Percentiles rank a stretch among this genome's conserved stretches.
Evolutionary conservation across 805 yeast genomes (phyloP).

Genomic region (Ogataea philodendri): DNA sequence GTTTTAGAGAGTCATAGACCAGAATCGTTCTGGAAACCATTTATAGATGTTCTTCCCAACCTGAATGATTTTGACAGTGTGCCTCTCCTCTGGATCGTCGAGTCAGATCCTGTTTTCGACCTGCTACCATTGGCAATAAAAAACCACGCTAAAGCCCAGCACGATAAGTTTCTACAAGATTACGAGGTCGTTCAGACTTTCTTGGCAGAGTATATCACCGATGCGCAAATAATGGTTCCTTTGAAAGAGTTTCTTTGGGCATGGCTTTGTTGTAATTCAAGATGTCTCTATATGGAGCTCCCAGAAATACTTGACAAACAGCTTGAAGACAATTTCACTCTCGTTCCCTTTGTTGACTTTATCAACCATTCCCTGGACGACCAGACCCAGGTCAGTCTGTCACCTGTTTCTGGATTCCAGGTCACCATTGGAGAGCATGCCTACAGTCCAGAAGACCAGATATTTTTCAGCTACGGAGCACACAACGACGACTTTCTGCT

Average conservation of each 20-base stretch:
- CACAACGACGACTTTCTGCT: slow-evolving; percentile 81
- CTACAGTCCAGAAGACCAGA: slow-evolving; percentile 47
- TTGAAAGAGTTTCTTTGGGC: slow-evolving; percentile 52
- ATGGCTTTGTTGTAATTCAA: slow-evolving; percentile 87
- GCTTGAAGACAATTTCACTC: slow-evolving; percentile 67
- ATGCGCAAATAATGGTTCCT: slow-evolving; percentile 12
- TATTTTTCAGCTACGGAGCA: slow-evolving; percentile 80
- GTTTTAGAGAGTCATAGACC: slow-evolving; percentile 42
- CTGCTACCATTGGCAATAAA: slow-evolving; percentile 45
- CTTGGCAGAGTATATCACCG: slow-evolving; percentile 12
- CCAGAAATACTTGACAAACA: slow-evolving; percentile 42
- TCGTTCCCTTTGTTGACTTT: slow-evolving; percentile 91
- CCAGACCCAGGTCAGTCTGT: slow-evolving; percentile 51
- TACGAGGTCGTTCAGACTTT: slow-evolving; percentile 35
- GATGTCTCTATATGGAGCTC: slow-evolving; percentile 79
- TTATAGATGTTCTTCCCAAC: slow-evolving; percentile 62
- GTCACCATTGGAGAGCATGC: slow-evolving; percentile 40
- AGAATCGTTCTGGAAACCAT: slow-evolving; percentile 64
- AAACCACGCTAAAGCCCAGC: slow-evolving; percentile 42
- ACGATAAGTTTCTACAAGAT: slow-evolving; percentile 45
- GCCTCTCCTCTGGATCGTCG: slow-evolving; percentile 63
- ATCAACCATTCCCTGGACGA: slow-evolving; percentile 64
- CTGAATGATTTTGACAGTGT: slow-evolving; percentile 48
- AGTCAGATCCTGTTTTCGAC: slow-evolving; percentile 30
- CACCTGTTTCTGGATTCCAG: slow-evolving; percentile 46